Evolutionary conservation across 176 grass and related monocot genomes (phyloP).

Genomic region (Oryza nivara): DNA sequence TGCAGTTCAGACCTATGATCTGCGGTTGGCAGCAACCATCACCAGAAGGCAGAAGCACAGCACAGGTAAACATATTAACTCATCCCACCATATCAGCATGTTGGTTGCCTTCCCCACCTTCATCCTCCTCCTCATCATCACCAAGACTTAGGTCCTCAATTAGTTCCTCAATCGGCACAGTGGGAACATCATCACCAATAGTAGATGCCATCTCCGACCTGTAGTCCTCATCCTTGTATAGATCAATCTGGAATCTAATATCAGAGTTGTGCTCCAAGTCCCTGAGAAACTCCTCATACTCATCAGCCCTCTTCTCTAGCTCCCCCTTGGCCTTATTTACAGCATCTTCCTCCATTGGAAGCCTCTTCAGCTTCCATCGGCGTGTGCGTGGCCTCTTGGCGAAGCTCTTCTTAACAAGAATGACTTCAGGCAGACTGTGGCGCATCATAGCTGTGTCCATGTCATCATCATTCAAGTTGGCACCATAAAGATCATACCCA

Average conservation of each 20-base stretch:
- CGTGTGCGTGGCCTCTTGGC: slow-evolving; percentile 62
- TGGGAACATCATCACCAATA: slow-evolving; percentile 67
- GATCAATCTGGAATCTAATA: slow-evolving; percentile 51
- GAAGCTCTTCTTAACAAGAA: slow-evolving; percentile 97
- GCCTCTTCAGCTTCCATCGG: slow-evolving; percentile 69
- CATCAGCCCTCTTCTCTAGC: slow-evolving; percentile 69
- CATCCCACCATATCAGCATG: slow-evolving; percentile 50
- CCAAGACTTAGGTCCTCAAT: slow-evolving; percentile 69
- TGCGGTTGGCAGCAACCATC: neutral
- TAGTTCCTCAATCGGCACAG: slow-evolving; percentile 72
- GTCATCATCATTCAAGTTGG: slow-evolving; percentile 75
- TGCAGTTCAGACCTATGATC: slow-evolving; percentile 32
- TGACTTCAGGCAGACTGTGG: slow-evolving; percentile 64
- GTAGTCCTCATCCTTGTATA: slow-evolving; percentile 81
- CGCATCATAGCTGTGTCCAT: slow-evolving; percentile 63
- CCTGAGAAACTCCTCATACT: slow-evolving; percentile 63
- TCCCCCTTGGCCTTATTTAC: slow-evolving; percentile 57
- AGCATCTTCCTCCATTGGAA: slow-evolving; percentile 63
- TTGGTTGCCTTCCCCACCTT: slow-evolving; percentile 12
- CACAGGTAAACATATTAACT: slow-evolving; percentile 6
- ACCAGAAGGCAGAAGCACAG: neutral
- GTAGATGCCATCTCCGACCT: slow-evolving; percentile 84
- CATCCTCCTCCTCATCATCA: slow-evolving; percentile 56
- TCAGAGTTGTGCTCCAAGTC: slow-evolving; percentile 66
- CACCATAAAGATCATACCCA: slow-evolving; percentile 82